Evolutionary conservation across 2,329 filamentous ascomycete species (phyloP).

Genomic region (Alternaria sp.): DNA sequence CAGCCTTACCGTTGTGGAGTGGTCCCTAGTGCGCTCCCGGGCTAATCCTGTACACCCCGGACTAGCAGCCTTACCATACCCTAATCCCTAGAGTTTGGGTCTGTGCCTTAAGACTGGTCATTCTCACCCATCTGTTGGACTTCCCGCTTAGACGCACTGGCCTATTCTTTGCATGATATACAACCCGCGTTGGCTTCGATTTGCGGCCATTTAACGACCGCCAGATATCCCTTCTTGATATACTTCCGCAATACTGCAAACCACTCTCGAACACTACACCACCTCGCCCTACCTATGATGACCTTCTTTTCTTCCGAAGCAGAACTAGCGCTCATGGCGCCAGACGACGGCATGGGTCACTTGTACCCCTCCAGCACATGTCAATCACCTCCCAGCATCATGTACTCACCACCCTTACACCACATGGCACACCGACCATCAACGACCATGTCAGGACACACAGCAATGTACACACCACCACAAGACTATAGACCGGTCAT

Average conservation of each 20-base stretch:
- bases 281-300: slow-evolving; percentile 32
- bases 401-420: slow-evolving; percentile 50
- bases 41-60: slow-evolving; percentile 46
- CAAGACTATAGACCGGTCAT: slow-evolving; percentile 43
- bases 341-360: slow-evolving; percentile 45
- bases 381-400: slow-evolving; percentile 50
- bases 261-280: slow-evolving; percentile 11
- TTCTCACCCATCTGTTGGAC: slow-evolving; percentile 38
- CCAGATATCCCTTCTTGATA: slow-evolving; percentile 21
- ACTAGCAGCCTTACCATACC: slow-evolving; percentile 42
- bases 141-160: slow-evolving; percentile 41
- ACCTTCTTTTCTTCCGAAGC: slow-evolving; percentile 49
- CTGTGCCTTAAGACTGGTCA: slow-evolving; percentile 43
- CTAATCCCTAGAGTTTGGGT: slow-evolving; percentile 38
- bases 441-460: slow-evolving; percentile 34
- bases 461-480: slow-evolving; percentile 39
- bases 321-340: slow-evolving; percentile 48
- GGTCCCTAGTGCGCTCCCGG: slow-evolving; percentile 38
- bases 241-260: slow-evolving; percentile 15
- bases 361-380: slow-evolving; percentile 50
- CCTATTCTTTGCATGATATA: slow-evolving; percentile 41
- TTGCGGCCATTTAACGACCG: slow-evolving; percentile 28
- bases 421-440: slow-evolving; percentile 40
- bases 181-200: slow-evolving; percentile 35
- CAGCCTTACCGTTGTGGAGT: slow-evolving; percentile 50